Conservation (phyloP, 805 yeast genomes). For the Metschnikowia lochheadii region DNA sequence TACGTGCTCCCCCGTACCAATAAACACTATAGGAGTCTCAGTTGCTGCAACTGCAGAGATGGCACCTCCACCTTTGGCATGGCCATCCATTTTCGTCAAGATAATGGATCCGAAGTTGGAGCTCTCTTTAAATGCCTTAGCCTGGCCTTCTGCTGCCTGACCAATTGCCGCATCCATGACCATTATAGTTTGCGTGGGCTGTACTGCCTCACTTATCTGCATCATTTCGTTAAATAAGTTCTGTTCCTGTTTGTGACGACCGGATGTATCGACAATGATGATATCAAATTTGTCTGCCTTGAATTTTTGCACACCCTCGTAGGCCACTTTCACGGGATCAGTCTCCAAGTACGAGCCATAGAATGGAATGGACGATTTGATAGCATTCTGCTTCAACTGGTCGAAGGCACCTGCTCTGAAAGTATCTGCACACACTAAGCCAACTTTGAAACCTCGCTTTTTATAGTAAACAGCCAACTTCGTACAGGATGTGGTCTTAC, state of each 20-base stretch:
- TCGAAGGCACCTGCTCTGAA: constrained; percentile 99
- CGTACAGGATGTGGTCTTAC: constrained; percentile 97
- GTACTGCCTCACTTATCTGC: constrained; percentile 81
- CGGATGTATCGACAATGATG: constrained; percentile 95
- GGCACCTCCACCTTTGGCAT: constrained; percentile 99
- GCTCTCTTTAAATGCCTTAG: constrained; percentile 88
- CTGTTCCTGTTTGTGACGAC: constrained; percentile 94
- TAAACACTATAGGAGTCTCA: constrained; percentile 88
- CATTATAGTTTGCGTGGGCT: constrained; percentile 96
- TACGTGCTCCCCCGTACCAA: constrained; percentile 98
- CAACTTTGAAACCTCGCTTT: constrained; percentile 89
- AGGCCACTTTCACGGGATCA: constrained; percentile 89
- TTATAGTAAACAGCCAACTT: constrained; percentile 93
- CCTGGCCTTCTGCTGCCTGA: constrained; percentile 96
- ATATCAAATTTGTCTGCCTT: constrained; percentile 88
- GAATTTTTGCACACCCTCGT: constrained; percentile 88
- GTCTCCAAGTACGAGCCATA: constrained; percentile 95
- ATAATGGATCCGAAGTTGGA: constrained; percentile 93
- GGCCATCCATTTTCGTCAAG: constrained; percentile 96
- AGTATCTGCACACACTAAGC: constrained; percentile 97
- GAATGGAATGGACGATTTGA: constrained; percentile 89
- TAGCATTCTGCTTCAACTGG: constrained; percentile 95
- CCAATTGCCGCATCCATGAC: constrained; percentile 97
- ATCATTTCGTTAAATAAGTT: constrained; percentile 92
- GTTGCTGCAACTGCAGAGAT: constrained; percentile 98